Conservation (phyloP, 2,329 filamentous ascomycete species). For the Dactylellina drechsleri region DNA sequence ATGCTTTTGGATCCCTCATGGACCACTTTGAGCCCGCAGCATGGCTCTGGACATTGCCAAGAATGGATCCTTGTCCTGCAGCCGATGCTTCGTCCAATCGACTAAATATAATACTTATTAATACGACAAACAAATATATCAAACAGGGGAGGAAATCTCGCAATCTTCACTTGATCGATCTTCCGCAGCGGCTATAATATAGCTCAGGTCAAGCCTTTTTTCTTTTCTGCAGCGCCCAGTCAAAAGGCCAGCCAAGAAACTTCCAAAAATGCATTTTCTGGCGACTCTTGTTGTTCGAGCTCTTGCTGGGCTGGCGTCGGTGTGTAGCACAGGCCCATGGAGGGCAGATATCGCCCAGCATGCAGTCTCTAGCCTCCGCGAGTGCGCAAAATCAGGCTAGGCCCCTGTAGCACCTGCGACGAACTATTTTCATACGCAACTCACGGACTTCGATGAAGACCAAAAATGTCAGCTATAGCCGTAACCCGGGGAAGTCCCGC, state of each 20-base stretch:
- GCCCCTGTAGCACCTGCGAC: constrained; percentile 27
- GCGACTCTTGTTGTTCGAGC: constrained; percentile 6
- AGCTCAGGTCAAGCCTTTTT: not conserved
- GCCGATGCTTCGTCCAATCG: not conserved
- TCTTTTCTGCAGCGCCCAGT: not conserved
- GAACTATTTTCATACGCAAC: constrained; percentile 2
- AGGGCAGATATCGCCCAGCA: not conserved
- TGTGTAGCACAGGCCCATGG: constrained; percentile 25
- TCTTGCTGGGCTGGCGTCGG: constrained; percentile 4
- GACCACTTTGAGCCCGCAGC: constrained; percentile 1
- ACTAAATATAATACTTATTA: too few relatives aligned
- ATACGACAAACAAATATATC: not conserved
- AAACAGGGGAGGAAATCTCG: too few relatives aligned
- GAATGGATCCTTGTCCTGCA: constrained; percentile 11
- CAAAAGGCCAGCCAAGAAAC: not conserved
- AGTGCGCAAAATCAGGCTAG: constrained; percentile 26
- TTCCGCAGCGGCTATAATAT: constrained; percentile 12
- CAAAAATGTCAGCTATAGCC: constrained; percentile 20
- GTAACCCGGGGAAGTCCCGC: not conserved
- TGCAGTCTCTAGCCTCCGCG: too few relatives aligned
- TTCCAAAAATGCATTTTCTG: constrained; percentile 15
- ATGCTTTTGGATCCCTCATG: not conserved
- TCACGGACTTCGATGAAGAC: constrained; percentile 4
- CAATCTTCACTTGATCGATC: constrained; percentile 7
- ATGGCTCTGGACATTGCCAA: not conserved